A percentile compares a stretch with the other conserved stretches of the same genome.
These are phyloP conservation scores for Peronospora belbahrii DNA, from an alignment of 352 stramenopile species.

Conservation along the genomic window DNA sequence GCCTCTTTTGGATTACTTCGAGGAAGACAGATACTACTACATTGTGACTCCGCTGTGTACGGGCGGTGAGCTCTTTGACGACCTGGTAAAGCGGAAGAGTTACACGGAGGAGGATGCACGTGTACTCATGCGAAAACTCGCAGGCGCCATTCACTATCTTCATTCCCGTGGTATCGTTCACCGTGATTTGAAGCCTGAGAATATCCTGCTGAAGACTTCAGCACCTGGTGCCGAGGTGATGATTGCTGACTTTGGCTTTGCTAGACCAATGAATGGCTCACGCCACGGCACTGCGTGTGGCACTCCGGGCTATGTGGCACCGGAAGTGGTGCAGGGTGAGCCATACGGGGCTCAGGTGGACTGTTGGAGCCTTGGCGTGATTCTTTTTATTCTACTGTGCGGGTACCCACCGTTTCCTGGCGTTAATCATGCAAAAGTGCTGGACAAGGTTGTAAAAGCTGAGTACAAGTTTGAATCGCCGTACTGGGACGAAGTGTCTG, in stretches of 20 bases:
- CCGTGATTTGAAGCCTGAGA: slow-evolving; percentile 86
- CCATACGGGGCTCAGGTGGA: slow-evolving; percentile 88
- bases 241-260: slow-evolving; percentile 89
- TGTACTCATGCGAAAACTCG: slow-evolving; percentile 85
- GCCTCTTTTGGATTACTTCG: slow-evolving; percentile 64
- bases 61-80: slow-evolving; percentile 93
- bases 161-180: slow-evolving; percentile 91
- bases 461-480: slow-evolving; percentile 87
- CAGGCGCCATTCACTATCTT: slow-evolving; percentile 88
- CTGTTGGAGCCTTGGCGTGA: slow-evolving; percentile 92
- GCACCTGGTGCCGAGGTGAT: slow-evolving; percentile 67
- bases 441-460: slow-evolving; percentile 67
- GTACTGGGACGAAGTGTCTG: slow-evolving; percentile 93
- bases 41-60: slow-evolving; percentile 71
- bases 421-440: slow-evolving; percentile 58
- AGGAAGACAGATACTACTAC: slow-evolving; percentile 71
- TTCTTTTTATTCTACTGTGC: slow-evolving; percentile 92
- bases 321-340: slow-evolving; percentile 86
- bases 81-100: slow-evolving; percentile 88
- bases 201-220: slow-evolving; percentile 79
- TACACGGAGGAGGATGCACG: slow-evolving; percentile 95
- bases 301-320: slow-evolving; percentile 89
- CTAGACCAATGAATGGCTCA: slow-evolving; percentile 47
- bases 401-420: slow-evolving; percentile 87
- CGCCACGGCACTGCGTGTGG: slow-evolving; percentile 64